Conservation (phyloP, 805 yeast genomes). For the Cyberlindnera bimundalis region DNA sequence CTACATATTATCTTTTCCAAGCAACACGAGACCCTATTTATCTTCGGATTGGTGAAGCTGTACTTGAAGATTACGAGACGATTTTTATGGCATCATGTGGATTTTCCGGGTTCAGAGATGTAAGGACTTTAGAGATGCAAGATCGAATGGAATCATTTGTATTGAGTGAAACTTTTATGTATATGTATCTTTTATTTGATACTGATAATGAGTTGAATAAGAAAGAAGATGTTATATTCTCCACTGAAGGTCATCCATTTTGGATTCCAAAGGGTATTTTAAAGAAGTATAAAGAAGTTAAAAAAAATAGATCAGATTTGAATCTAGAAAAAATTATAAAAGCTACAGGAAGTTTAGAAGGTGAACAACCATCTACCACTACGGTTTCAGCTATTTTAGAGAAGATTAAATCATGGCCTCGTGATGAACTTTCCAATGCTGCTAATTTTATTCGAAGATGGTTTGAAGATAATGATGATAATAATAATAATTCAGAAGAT, state of each 20-base stretch:
- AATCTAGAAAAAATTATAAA: not conserved
- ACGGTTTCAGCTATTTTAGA: slow-evolving; percentile 1
- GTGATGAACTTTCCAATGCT: slow-evolving; percentile 5
- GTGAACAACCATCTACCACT: too few species aligned
- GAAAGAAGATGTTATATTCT: slow-evolving; percentile 43
- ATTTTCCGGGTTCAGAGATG: slow-evolving; percentile 70
- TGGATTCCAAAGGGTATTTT: slow-evolving; percentile 52
- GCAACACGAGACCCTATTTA: slow-evolving; percentile 88
- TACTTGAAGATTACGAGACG: slow-evolving; percentile 51
- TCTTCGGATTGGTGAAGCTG: slow-evolving; percentile 66
- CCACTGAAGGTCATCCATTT: slow-evolving; percentile 90
- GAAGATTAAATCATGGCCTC: slow-evolving; percentile 9
- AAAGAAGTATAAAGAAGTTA: slow-evolving; percentile 23
- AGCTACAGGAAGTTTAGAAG: too few species aligned
- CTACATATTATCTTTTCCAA: slow-evolving; percentile 75
- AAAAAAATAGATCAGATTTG: not conserved
- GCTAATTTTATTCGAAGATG: slow-evolving; percentile 9
- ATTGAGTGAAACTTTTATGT: slow-evolving; percentile 81
- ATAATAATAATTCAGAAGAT: not conserved
- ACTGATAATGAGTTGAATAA: slow-evolving; percentile 53
- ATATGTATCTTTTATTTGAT: slow-evolving; percentile 76
- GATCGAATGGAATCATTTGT: slow-evolving; percentile 93
- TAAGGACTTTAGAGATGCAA: slow-evolving; percentile 57
- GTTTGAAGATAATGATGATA: slow-evolving; percentile 4
- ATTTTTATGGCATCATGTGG: slow-evolving; percentile 69